phyloP scores from a whole-genome alignment of 495 filamentous ascomycete genomes.

The Aspergillus heteromorphus region DNA sequence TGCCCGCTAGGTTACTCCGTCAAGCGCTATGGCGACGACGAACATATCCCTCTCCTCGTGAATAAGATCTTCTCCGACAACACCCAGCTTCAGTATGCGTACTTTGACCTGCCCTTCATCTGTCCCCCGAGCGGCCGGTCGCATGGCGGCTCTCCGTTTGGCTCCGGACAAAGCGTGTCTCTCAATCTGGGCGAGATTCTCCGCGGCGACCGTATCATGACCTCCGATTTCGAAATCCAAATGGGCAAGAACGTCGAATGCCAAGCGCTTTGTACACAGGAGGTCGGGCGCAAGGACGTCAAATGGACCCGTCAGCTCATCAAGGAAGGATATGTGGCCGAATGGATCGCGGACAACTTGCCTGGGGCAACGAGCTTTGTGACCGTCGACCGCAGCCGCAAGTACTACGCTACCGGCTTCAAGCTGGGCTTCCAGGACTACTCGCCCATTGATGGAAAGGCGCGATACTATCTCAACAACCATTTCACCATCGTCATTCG shows the following conservation, averaged over 20 bases:
- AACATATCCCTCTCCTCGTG: constrained; percentile 80
- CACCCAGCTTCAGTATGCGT: constrained; percentile 89
- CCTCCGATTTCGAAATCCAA: constrained; percentile 77
- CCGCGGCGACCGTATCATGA: constrained; percentile 83
- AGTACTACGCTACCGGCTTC: constrained; percentile 94
- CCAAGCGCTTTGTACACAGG: constrained; percentile 65
- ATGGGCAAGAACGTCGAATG: constrained; percentile 80
- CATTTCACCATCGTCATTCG: constrained; percentile 86
- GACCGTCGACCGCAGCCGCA: constrained; percentile 78
- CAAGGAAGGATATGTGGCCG: constrained; percentile 77
- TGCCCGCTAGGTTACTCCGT: constrained; percentile 59
- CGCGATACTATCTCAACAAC: constrained; percentile 81
- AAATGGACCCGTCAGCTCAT: constrained; percentile 70
- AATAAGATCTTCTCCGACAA: constrained; percentile 95
- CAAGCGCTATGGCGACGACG: constrained; percentile 72
- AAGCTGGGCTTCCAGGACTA: constrained; percentile 79
- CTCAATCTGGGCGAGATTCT: constrained; percentile 92
- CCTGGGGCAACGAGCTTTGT: constrained; percentile 92
- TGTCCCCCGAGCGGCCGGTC: constrained; percentile 71
- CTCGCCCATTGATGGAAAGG: constrained; percentile 52
- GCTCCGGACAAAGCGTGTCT: constrained; percentile 75
- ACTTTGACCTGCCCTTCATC: constrained; percentile 88
- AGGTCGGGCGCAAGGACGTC: constrained; percentile 60
- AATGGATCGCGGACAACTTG: constrained; percentile 96
- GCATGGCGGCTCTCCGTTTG: constrained; percentile 63